Evolutionary conservation across 2,329 filamentous ascomycete species (phyloP).

Genomic region (Triangularia setosa): DNA sequence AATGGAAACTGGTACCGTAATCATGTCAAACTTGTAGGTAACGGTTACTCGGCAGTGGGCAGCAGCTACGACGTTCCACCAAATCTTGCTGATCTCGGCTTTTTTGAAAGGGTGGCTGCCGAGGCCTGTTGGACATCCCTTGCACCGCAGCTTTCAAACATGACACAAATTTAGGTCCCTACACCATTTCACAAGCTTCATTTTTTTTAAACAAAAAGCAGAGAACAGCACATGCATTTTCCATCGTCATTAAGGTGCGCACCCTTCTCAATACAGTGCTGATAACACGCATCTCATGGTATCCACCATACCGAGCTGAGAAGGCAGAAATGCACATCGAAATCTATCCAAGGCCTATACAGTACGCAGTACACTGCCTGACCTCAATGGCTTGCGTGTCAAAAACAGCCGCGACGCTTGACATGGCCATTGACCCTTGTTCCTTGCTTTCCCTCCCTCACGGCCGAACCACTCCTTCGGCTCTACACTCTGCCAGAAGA

Average conservation of each 20-base stretch:
- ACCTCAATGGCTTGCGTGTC: too few relatives aligned
- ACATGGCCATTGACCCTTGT: not conserved
- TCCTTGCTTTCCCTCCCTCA: not conserved
- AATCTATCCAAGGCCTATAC: too few relatives aligned
- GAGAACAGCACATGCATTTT: not conserved
- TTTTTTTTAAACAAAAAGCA: not conserved
- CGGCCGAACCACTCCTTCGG: not conserved
- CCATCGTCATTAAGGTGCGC: too few relatives aligned
- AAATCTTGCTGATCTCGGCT: slow-evolving; percentile 3
- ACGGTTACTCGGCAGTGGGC: not conserved
- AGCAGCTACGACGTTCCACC: not conserved
- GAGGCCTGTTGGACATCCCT: not conserved
- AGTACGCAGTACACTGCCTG: too few relatives aligned
- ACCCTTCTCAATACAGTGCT: too few relatives aligned
- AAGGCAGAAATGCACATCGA: too few relatives aligned
- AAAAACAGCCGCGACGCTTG: not conserved
- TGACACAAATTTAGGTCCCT: not conserved
- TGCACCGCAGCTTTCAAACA: slow-evolving; percentile 4
- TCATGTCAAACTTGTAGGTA: not conserved
- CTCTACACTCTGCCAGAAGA: not conserved
- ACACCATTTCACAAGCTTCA: not conserved
- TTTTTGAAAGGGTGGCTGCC: not conserved
- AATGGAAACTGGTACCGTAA: not conserved
- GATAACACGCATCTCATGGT: too few relatives aligned
- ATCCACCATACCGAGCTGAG: too few relatives aligned